Conservation (phyloP, 345 rosid species). For the Hypericum androsaemum region DNA sequence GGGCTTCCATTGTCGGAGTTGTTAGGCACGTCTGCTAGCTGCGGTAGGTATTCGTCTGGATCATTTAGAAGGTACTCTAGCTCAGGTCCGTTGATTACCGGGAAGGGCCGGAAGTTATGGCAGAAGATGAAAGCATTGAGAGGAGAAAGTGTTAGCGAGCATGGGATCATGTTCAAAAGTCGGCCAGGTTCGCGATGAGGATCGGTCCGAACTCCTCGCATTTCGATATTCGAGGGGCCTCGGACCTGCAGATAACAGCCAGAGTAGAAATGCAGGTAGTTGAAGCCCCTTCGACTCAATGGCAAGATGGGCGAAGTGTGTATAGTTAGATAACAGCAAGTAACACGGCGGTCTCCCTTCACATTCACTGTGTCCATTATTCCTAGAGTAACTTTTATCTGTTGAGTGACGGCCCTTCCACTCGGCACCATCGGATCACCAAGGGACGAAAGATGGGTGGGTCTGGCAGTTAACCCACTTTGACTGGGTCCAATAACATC, state of each 20-base stretch:
- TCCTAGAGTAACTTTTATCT: too few species aligned
- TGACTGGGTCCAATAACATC: too few species aligned
- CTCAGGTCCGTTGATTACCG: conserved; percentile 58
- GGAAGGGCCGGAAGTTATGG: conserved; percentile 49
- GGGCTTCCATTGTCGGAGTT: conserved; percentile 45
- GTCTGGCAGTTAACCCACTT: too few species aligned
- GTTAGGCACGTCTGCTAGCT: conserved; percentile 33
- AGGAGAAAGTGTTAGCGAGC: conserved; percentile 65
- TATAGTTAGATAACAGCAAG: conserved; percentile 6
- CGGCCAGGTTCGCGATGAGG: conserved; percentile 55
- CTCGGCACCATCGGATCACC: too few species aligned
- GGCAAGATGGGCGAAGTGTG: neutral
- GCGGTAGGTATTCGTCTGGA: conserved; percentile 27
- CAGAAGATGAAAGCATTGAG: conserved; percentile 50
- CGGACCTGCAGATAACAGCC: too few species aligned
- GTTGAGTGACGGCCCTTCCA: too few species aligned
- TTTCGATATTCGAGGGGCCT: too few species aligned
- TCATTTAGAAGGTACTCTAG: conserved; percentile 53
- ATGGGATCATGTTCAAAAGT: conserved; percentile 29
- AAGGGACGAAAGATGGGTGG: too few species aligned
- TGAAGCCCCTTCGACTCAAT: too few species aligned
- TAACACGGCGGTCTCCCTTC: too few species aligned
- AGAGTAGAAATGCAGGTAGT: too few species aligned
- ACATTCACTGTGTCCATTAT: too few species aligned
- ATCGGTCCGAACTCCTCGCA: neutral